These are phyloP conservation scores for Mycena epipterygia DNA, from an alignment of 768 basidiomycete species.

Conservation along the genomic window DNA sequence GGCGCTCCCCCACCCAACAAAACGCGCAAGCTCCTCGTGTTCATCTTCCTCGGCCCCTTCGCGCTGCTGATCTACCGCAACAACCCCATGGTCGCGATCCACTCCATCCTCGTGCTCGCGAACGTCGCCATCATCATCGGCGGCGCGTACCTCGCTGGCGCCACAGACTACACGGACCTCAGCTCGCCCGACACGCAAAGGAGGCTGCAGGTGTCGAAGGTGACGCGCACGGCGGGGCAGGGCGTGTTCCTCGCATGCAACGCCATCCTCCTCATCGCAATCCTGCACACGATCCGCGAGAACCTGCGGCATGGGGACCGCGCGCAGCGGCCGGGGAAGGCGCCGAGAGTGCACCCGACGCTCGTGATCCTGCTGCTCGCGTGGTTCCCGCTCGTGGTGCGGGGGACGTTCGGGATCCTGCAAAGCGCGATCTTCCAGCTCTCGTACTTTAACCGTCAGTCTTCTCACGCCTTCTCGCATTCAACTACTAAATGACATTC, in stretches of 20 bases:
- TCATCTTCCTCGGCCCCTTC: slow-evolving; percentile 42
- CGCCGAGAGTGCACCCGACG: slow-evolving; percentile 43
- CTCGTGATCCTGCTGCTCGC: slow-evolving; percentile 43
- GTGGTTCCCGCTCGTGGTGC: slow-evolving; percentile 50
- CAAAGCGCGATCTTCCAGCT: slow-evolving; percentile 28
- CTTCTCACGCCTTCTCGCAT: neutral
- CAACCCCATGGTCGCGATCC: slow-evolving; percentile 48
- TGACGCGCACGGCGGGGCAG: slow-evolving; percentile 48
- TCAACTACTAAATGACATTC: neutral
- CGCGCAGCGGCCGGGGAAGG: neutral
- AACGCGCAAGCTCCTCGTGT: slow-evolving; percentile 12
- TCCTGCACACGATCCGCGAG: slow-evolving; percentile 44
- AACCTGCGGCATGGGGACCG: slow-evolving; percentile 34
- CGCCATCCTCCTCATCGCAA: slow-evolving; percentile 39
- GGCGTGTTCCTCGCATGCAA: slow-evolving; percentile 50
- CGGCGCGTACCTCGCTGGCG: slow-evolving; percentile 47
- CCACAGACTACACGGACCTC: slow-evolving; percentile 31
- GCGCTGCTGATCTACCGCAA: slow-evolving; percentile 39
- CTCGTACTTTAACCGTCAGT: slow-evolving; percentile 40
- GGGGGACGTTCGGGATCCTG: slow-evolving; percentile 50
- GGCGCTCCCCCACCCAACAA: slow-evolving; percentile 17
- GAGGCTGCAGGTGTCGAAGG: slow-evolving; percentile 42
- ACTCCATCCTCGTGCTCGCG: slow-evolving; percentile 47
- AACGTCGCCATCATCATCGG: slow-evolving; percentile 51
- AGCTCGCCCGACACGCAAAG: slow-evolving; percentile 30